These are phyloP conservation scores for Aspergillus brunneoviolaceus DNA, from an alignment of 2,329 filamentous ascomycete genomes.

Conservation along the genomic window DNA sequence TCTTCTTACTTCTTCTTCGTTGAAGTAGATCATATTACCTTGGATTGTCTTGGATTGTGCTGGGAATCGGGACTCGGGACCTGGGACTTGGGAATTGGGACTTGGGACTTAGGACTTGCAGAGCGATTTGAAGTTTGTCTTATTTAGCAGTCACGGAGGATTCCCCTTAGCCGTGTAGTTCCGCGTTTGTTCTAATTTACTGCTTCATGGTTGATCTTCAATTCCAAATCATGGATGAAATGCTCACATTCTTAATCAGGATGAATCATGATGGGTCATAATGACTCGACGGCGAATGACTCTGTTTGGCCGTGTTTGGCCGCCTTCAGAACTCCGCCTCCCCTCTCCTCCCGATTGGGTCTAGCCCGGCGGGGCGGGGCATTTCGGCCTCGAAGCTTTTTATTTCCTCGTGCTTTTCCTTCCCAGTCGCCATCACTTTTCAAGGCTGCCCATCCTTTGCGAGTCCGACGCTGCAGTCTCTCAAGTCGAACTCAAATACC, in stretches of 20 bases:
- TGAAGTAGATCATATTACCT: constrained; percentile 4
- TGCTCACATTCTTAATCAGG: background rate
- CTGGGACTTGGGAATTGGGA: background rate
- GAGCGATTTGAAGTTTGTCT: no score
- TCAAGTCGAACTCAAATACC: background rate
- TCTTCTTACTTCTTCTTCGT: background rate
- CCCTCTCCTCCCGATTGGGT: constrained; percentile 14
- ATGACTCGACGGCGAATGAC: constrained; percentile 19
- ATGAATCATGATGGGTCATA: constrained; percentile 20
- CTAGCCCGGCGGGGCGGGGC: constrained; percentile 17
- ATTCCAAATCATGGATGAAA: no score
- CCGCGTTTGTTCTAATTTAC: background rate
- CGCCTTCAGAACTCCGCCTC: background rate
- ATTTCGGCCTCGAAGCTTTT: constrained; percentile 8
- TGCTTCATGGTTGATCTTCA: background rate
- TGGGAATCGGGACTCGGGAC: background rate
- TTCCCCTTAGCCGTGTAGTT: constrained; percentile 7
- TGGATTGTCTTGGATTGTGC: background rate
- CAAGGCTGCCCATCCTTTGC: background rate
- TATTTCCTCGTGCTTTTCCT: constrained; percentile 13
- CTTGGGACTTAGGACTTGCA: background rate
- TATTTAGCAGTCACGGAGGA: constrained; percentile 4
- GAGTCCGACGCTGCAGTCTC: background rate
- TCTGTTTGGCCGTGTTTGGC: constrained; percentile 14
- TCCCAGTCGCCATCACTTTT: background rate